Conservation (phyloP, 371 early-diverging fungal species). For the Mycotypha africana region DNA sequence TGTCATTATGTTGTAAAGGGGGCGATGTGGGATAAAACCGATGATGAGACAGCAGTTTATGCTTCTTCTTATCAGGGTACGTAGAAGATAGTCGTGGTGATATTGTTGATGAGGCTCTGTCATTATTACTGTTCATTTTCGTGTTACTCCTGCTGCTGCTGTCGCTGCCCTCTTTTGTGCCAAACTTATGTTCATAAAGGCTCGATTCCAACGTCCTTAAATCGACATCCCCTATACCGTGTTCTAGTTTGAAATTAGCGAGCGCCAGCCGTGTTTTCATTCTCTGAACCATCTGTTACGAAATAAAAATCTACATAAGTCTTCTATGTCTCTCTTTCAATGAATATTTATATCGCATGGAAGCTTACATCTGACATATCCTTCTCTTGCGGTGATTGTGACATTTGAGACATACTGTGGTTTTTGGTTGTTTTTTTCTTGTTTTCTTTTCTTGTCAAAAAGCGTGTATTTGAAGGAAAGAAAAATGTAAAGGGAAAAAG, state of each 20-base stretch:
- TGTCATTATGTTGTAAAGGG: constrained; percentile 6
- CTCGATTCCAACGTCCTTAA: constrained; percentile 18
- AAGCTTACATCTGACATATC: not conserved
- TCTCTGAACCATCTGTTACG: constrained; percentile 6
- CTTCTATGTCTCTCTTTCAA: not conserved
- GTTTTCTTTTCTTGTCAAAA: not conserved
- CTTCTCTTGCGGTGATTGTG: not conserved
- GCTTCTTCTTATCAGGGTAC: constrained; percentile 2
- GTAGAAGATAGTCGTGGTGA: not conserved
- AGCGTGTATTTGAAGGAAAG: not conserved
- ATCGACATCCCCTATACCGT: constrained; percentile 28
- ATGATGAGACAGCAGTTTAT: constrained; percentile 5
- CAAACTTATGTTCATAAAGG: not conserved
- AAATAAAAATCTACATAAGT: not conserved
- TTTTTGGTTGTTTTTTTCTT: not conserved
- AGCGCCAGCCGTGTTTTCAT: constrained; percentile 27
- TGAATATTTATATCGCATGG: not conserved
- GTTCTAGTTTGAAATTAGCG: constrained; percentile 29
- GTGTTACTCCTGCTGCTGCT: too few relatives aligned
- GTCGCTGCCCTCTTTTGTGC: not conserved
- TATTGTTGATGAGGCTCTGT: too few relatives aligned
- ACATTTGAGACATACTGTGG: not conserved
- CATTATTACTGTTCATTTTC: too few relatives aligned
- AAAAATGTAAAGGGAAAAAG: too few relatives aligned
- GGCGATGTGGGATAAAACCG: constrained; percentile 15